Conservation (phyloP, 2,329 filamentous ascomycete species). For the Drechslerella dactyloides region DNA sequence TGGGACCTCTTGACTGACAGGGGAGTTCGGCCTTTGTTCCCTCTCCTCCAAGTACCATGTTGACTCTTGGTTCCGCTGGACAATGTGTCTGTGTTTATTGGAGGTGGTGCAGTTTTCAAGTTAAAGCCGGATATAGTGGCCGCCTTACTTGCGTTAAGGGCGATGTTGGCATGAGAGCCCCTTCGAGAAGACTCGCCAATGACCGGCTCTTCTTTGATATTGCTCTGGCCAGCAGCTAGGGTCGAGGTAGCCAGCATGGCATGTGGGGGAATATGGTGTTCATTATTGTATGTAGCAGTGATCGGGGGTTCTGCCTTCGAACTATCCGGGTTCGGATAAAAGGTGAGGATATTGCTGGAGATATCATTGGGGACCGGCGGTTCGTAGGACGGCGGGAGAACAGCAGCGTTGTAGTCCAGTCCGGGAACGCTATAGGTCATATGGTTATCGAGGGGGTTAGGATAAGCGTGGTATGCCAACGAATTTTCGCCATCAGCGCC, state of each 20-base stretch:
- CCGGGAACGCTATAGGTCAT: slow-evolving; percentile 28
- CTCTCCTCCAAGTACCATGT: slow-evolving; percentile 46
- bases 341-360: slow-evolving; percentile 23
- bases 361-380: slow-evolving; percentile 10
- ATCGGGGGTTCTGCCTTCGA: slow-evolving; percentile 25
- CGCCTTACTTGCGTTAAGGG: slow-evolving; percentile 22
- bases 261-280: slow-evolving; percentile 9
- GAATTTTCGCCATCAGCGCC: slow-evolving; percentile 16
- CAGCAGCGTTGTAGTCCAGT: slow-evolving; percentile 22
- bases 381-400: slow-evolving; percentile 2
- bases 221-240: slow-evolving; percentile 4
- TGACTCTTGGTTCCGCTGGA: slow-evolving; percentile 41
- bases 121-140: slow-evolving; percentile 33
- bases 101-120: slow-evolving; percentile 30
- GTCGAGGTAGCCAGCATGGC: slow-evolving; percentile 9
- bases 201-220: slow-evolving; percentile 34
- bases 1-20: slow-evolving; percentile 54
- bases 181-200: slow-evolving; percentile 5
- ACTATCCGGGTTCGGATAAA: slow-evolving; percentile 25
- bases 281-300: slow-evolving; percentile 12
- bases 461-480: slow-evolving; percentile 26
- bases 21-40: slow-evolving; percentile 45
- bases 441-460: slow-evolving; percentile 24
- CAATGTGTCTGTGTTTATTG: slow-evolving; percentile 46
- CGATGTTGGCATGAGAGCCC: slow-evolving; percentile 8